Conservation (phyloP, 2,329 filamentous ascomycete genomes). For the Sporothrix inflata region DNA sequence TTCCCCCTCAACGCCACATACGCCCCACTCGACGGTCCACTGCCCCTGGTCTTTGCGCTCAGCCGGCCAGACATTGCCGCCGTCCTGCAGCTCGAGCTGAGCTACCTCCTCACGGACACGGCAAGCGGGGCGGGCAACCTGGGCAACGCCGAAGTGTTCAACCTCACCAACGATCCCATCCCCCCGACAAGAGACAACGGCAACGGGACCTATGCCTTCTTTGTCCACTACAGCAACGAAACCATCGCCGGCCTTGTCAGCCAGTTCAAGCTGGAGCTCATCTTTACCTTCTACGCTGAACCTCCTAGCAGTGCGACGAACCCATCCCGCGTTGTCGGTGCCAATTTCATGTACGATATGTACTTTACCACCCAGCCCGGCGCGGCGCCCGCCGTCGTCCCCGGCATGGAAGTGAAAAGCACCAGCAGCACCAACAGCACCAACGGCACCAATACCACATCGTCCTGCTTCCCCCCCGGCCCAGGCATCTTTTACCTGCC, state of each 20-base stretch:
- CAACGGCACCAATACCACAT: background rate
- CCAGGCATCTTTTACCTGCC: background rate
- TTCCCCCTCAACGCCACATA: conserved; percentile 14
- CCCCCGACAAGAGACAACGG: background rate
- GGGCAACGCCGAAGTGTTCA: background rate
- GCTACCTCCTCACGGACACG: background rate
- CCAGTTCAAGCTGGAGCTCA: background rate
- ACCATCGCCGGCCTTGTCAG: background rate
- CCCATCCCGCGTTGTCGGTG: background rate
- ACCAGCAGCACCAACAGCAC: background rate
- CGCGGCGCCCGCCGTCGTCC: background rate
- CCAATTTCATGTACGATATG: background rate
- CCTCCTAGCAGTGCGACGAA: background rate
- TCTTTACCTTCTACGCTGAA: background rate
- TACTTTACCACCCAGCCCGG: background rate
- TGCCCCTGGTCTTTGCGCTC: conserved; percentile 8
- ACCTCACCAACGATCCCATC: background rate
- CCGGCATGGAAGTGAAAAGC: background rate
- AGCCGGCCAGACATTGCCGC: conserved; percentile 5
- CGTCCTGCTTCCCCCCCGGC: background rate
- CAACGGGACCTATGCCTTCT: background rate
- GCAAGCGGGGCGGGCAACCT: too few species aligned
- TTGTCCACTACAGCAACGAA: background rate
- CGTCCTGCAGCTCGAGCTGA: background rate
- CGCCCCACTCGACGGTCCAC: background rate